A percentile compares a stretch with the other conserved stretches of the same genome.
Evolutionary conservation across 371 early-diverging fungal species (phyloP).

Genomic region (Haplosporangium sp.): DNA sequence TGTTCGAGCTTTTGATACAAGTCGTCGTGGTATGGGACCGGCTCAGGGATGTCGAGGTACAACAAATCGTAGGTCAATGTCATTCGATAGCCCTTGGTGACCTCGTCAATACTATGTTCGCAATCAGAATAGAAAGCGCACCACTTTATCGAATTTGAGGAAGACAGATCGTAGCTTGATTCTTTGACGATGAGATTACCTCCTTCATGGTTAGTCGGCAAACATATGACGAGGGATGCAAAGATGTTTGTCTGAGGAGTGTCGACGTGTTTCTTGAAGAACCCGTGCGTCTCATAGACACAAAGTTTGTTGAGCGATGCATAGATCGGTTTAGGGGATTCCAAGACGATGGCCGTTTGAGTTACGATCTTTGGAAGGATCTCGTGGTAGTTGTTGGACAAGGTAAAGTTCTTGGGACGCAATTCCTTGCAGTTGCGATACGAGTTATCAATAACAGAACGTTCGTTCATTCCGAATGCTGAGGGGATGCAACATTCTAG

Average conservation of each 20-base stretch:
- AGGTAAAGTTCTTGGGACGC: not conserved
- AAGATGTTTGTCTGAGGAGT: constrained; percentile 3
- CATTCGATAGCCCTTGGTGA: constrained; percentile 2
- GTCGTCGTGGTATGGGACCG: not conserved
- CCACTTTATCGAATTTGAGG: not conserved
- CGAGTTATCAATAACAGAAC: not conserved
- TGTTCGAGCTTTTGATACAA: not conserved
- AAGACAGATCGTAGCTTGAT: not conserved
- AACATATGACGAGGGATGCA: constrained; percentile 3
- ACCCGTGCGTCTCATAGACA: not conserved
- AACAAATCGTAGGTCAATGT: constrained; percentile 5
- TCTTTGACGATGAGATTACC: not conserved
- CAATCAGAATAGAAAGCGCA: constrained; percentile 3
- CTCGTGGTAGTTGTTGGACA: constrained; percentile 5
- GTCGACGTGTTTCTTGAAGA: constrained; percentile 9
- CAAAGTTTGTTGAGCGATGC: constrained; percentile 6
- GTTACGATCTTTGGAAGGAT: not conserved
- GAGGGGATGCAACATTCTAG: not conserved
- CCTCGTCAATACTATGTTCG: not conserved
- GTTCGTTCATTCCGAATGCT: constrained; percentile 6
- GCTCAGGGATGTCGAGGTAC: not conserved
- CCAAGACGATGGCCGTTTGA: not conserved
- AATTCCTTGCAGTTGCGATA: constrained; percentile 8
- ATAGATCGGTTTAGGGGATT: constrained; percentile 4
- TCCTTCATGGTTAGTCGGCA: constrained; percentile 1